Percentiles rank a stretch among this genome's conserved stretches.
phyloP scores from a whole-genome alignment of 2,329 filamentous ascomycete species.

The Graphium sp. region DNA sequence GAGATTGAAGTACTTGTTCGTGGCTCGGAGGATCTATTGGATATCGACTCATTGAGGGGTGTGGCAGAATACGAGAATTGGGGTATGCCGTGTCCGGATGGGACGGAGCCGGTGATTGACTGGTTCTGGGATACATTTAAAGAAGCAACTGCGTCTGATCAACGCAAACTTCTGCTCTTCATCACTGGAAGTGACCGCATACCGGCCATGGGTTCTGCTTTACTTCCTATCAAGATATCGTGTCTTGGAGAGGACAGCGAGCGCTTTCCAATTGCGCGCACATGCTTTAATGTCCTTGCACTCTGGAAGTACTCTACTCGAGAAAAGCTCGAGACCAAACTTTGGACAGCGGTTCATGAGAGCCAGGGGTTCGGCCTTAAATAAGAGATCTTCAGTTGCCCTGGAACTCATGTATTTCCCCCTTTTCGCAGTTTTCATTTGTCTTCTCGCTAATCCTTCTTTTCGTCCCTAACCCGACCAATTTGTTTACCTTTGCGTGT shows the following conservation, averaged over 20 bases:
- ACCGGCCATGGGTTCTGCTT: conserved; percentile 72
- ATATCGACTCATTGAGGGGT: conserved; percentile 57
- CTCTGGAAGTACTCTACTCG: conserved; percentile 56
- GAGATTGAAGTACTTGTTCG: conserved; percentile 81
- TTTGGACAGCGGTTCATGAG: conserved; percentile 78
- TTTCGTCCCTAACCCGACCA: not conserved
- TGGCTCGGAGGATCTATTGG: conserved; percentile 69
- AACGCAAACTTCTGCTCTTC: conserved; percentile 68
- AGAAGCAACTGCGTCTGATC: conserved; percentile 44
- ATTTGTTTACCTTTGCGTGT: not conserved
- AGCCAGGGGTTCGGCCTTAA: conserved; percentile 89
- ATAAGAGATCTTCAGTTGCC: conserved; percentile 18
- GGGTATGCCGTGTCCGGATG: conserved; percentile 36
- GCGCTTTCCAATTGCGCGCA: conserved; percentile 71
- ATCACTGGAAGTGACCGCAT: conserved; percentile 85
- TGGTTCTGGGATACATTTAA: conserved; percentile 88
- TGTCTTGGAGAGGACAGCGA: conserved; percentile 60
- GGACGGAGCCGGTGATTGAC: conserved; percentile 47
- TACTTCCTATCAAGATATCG: conserved; percentile 57
- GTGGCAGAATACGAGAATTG: conserved; percentile 76
- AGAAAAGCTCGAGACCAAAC: conserved; percentile 48
- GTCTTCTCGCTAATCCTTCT: not conserved
- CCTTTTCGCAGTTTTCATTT: not conserved
- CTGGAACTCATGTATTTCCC: not conserved
- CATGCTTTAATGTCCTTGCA: conserved; percentile 77